Evolutionary conservation across 2,329 filamentous ascomycete species (phyloP), one percentile per base, ranked within the genome.

Genomic region (Dothideomycetes sp.): DNA sequence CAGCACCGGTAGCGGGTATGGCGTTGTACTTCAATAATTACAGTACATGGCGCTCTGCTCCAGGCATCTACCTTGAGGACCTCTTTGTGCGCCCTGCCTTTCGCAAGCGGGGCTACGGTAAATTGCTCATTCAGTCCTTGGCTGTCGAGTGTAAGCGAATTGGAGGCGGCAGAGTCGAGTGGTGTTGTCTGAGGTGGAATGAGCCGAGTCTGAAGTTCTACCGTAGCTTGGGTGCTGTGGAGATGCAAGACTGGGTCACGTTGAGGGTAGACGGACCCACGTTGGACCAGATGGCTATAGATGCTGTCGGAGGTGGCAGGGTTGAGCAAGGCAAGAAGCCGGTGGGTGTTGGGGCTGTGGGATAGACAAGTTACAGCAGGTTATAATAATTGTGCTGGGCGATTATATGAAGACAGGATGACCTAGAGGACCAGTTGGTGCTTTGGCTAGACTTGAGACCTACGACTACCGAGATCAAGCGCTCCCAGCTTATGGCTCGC

Each of bases 11-110:
- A 59, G 83, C 77, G 0, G 86, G 82, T 35, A 85, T 95, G 74
- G 87, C 87, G 1, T 64, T 95, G 31, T 95, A 87, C 65, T 96
- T 94, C 61, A 87, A 89, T 70, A 96, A 89, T 64, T 96, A 94
- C 64, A 86, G 80, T 55, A 95, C 89, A 1, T 96, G 91, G 91
- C 76, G 83, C 7, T 76, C 83, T n/a, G 75, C 75, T 34, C 77
- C 88, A 0, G 89, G 89, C 3, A 83, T 98, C 54, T 94, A 93
- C 60, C 78, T 96, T 29, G 89, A 96, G 60, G 89, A 96, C 56
- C 67, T 96, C n/a, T 94, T 81, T 54, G 85, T 98, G 31, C 71
- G 77, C 50, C 72, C 77, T 1, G 65, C 66, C 33, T 78, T 82
- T 51, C 70, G 91, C 3, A 79, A 79, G 24, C 75, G 75, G 45